Base-by-base conservation (phyloP, 2,329 filamentous ascomycete genomes). In the Botryotinia convoluta region DNA sequence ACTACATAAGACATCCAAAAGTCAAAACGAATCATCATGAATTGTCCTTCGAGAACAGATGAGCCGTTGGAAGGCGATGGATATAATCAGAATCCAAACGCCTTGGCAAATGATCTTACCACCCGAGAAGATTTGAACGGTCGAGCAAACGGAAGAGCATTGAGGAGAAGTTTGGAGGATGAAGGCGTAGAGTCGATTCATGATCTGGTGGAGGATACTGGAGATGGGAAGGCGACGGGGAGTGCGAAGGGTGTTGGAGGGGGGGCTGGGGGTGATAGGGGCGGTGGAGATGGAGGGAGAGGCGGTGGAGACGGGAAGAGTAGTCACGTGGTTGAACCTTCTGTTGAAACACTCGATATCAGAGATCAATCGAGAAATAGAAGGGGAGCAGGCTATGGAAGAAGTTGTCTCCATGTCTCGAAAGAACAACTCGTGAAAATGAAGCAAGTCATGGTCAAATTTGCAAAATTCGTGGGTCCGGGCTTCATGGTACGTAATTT, bases 1-100 rank as follows among this genome's bases (percentile, higher is more conserved):
- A 60, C 67, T 18, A 60, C 67, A 35, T 32, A 69, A 37, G 35
- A 42, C 35, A 7, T 12, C 2, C 37, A 8, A 51, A 51, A 51
- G 48, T 12, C 6, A 10, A 9, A 54, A 29, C 51, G 51, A 29
- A 29, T n/a, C 64, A 72, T 18, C 29, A 92, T 92, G 90, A 91
- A 91, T 78, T 90, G 89, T 80, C 89, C 89, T 73, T 91, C 89
- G 9, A 84, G 88, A 76, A 88, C 85, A 45, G 89, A 92, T 74
- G 85, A 88, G 73, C 83, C 85, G 44, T 57, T 73, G 35, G 83
- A 84, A 67, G 85, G 87, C 69, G 84, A 85, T 35, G 84, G 83
- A 71, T 89, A 86, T 82, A 92, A 91, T 78, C 90, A 91, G 81
- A 91, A 84, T 75, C 90, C 89, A 1, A 83, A 85, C 72, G 83